Evolutionary conservation across 2,329 filamentous ascomycete species (phyloP).

Genomic region (Alternaria angustiovoidea): DNA sequence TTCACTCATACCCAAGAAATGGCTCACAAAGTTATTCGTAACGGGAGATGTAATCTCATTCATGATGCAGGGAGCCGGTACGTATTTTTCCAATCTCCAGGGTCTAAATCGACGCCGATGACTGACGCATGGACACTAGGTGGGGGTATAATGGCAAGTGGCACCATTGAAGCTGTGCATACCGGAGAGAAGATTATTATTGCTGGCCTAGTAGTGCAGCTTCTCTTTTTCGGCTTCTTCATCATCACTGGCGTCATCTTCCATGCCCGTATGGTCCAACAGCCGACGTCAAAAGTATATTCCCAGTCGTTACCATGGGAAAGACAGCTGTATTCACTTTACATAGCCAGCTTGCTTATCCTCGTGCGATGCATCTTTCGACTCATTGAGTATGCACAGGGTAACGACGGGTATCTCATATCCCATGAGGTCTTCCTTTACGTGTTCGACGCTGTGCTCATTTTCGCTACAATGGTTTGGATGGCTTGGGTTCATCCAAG

Average conservation of each 20-base stretch:
- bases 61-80: constrained; percentile 48
- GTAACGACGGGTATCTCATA: constrained; percentile 56
- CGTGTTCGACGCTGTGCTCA: constrained; percentile 56
- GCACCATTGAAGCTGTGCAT: constrained; percentile 30
- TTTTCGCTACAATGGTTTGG: constrained; percentile 53
- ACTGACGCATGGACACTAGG: too few species aligned
- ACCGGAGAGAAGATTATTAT: constrained; percentile 56
- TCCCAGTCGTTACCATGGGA: constrained; percentile 29
- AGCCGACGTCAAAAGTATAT: neutral
- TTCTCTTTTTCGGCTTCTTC: constrained; percentile 60
- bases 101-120: too few species aligned
- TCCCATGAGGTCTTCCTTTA: constrained; percentile 56
- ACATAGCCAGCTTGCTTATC: constrained; percentile 56
- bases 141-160: constrained; percentile 50
- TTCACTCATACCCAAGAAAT: constrained; percentile 49
- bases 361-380: constrained; percentile 60
- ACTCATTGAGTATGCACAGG: constrained; percentile 59
- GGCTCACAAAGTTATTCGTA: constrained; percentile 58
- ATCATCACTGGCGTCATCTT: constrained; percentile 36
- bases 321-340: constrained; percentile 55
- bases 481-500: constrained; percentile 4
- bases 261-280: constrained; percentile 7
- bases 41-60: constrained; percentile 56
- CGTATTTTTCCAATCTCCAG: constrained; percentile 28
- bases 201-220: constrained; percentile 57